phyloP scores from a whole-genome alignment of 148 eudicot genomes.

The Rhododendron vialii region DNA sequence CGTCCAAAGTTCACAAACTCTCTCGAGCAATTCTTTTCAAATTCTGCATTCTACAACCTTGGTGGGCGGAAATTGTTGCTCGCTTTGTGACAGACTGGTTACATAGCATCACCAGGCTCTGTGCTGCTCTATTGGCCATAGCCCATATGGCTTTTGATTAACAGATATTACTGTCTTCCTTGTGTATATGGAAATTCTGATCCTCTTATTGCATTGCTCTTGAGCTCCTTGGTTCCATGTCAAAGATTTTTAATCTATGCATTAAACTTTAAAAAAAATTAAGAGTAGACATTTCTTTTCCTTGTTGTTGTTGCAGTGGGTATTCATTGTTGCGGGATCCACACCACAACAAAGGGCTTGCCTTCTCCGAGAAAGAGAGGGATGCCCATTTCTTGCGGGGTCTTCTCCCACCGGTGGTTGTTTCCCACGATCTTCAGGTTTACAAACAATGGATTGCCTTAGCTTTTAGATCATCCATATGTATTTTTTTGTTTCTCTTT shows the following conservation, averaged over 20 bases:
- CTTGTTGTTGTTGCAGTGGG: conserved; percentile 51
- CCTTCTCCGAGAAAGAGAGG: conserved; percentile 84
- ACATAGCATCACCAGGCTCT: neutral
- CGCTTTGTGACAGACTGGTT: neutral
- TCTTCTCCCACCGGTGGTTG: conserved; percentile 85
- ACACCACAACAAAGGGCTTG: conserved; percentile 89
- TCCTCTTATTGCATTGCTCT: neutral
- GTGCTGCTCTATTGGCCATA: neutral
- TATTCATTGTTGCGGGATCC: conserved; percentile 92
- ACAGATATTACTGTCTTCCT: neutral
- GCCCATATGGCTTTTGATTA: neutral
- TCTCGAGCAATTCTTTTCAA: neutral
- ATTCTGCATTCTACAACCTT: neutral
- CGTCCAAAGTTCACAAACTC: neutral
- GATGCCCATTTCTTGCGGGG: conserved; percentile 91
- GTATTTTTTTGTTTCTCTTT: neutral
- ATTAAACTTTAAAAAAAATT: neutral
- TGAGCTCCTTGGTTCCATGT: conserved; percentile 1
- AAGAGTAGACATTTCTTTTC: neutral
- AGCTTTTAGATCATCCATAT: neutral
- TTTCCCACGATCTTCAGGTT: conserved; percentile 82
- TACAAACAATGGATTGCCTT: neutral
- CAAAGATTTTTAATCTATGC: neutral
- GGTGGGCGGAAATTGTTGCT: neutral
- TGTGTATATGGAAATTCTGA: neutral